Evolutionary conservation across 805 yeast genomes (phyloP), one percentile per base, ranked within the genome.

Genomic region (Starmerella tilneyi): DNA sequence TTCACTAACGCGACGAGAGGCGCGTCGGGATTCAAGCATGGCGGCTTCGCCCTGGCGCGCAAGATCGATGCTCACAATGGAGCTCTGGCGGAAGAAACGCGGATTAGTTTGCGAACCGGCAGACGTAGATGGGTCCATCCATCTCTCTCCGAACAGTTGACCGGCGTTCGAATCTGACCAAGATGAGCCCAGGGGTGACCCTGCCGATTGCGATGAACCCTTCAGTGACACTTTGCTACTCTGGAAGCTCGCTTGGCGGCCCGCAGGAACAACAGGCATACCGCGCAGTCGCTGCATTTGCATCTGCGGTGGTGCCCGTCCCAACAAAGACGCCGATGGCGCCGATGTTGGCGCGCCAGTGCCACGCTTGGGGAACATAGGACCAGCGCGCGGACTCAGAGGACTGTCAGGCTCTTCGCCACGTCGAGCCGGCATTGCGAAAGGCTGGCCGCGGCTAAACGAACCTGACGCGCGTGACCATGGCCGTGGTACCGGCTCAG

Each of bases 81-180:
- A 50, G 23, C 57, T 45, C 43, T 56, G 59, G 13, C 59, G 53
- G 54, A 47, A 55, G 43, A 47, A 54, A 17, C 58, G 51, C 28
- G 52, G 43, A n/a, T 31, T 15, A 3, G 19, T 12, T 2, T 16
- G 15, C 35, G 15, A 11, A 28, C n/a, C 17, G 22, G 23, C 19
- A 8, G 50, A 34, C 24, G 43, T 46, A 31, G 45, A 35, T 19
- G 50, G 53, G 38, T 41, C 47, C 48, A 44, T 34, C 54, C 48
- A 43, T 28, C 49, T 23, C n/a, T 47, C 53, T n/a, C 43, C 46
- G 22, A 49, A 49, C 35, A 46, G 33, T 37, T 26, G 47, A 12
- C 26, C 24, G 9, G 24, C 26, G 29, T 13, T 33, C 15, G 45
- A 24, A 8, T 31, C 48, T 8, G 40, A 21, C 40, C 40, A 36